Evolutionary conservation across 2,329 filamentous ascomycete genomes (phyloP).

Genomic region (Nannizziopsis arthrosporioides): DNA sequence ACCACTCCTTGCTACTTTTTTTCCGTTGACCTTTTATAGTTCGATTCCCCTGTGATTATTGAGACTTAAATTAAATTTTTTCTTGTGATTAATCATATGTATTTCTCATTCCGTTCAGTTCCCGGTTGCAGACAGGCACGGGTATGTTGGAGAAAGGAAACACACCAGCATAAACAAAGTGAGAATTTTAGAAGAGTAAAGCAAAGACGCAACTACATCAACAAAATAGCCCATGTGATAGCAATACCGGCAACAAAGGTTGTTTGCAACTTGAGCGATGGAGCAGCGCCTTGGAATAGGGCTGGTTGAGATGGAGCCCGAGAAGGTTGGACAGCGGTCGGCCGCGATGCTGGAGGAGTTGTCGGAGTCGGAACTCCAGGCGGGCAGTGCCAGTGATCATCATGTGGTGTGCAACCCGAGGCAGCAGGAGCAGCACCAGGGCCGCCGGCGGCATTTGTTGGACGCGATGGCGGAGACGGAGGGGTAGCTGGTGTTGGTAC

Average conservation of each 20-base stretch:
- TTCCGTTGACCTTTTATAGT: neutral
- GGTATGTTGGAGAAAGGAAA: too few species aligned
- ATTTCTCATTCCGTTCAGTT: neutral
- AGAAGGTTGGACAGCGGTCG: neutral
- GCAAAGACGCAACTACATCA: neutral
- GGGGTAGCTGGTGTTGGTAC: too few species aligned
- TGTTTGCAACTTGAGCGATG: neutral
- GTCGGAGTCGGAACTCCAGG: constrained; percentile 1
- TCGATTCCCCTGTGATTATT: neutral
- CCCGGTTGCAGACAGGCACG: neutral
- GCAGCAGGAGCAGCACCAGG: neutral
- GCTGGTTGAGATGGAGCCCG: neutral
- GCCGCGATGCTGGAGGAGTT: neutral
- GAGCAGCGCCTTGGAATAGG: neutral
- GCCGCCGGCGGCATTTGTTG: too few species aligned
- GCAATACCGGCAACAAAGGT: neutral
- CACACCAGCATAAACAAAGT: neutral
- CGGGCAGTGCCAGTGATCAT: constrained; percentile 4
- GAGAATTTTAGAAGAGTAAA: neutral
- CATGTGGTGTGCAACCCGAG: neutral
- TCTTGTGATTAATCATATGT: constrained; percentile 1
- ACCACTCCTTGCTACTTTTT: neutral
- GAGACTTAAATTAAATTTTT: neutral
- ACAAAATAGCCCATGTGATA: neutral
- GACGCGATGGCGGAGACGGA: too few species aligned